Conservation (phyloP, 2,329 filamentous ascomycete species). For the Diaporthe sp. region DNA sequence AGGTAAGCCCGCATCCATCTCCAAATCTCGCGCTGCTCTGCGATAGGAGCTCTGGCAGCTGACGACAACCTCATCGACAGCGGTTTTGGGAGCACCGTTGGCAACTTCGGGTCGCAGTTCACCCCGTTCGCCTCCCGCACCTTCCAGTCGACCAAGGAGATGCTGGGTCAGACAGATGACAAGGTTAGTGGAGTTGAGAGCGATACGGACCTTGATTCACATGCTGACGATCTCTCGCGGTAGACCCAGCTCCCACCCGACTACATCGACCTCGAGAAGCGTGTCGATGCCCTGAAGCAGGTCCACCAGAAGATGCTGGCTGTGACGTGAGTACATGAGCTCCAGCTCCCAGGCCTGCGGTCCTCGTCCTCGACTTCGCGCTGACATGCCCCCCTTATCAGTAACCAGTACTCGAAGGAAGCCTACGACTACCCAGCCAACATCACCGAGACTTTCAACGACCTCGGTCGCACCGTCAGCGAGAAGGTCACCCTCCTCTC, state of each 20-base stretch:
- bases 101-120: conserved; percentile 76
- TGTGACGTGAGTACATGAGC: conserved; percentile 80
- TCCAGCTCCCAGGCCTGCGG: background rate
- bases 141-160: conserved; percentile 98
- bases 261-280: conserved; percentile 98
- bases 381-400: conserved; percentile 51
- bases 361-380: background rate
- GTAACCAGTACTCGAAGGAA: conserved; percentile 93
- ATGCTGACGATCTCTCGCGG: conserved; percentile 29
- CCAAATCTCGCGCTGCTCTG: conserved; percentile 33
- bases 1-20: conserved; percentile 55
- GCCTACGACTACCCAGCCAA: conserved; percentile 95
- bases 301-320: conserved; percentile 97
- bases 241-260: conserved; percentile 96
- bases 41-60: conserved; percentile 42
- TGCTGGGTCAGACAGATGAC: conserved; percentile 93
- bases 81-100: conserved; percentile 54
- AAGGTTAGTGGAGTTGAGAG: conserved; percentile 68
- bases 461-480: conserved; percentile 93
- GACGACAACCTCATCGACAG: conserved; percentile 48
- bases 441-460: conserved; percentile 97
- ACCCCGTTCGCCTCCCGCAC: conserved; percentile 94
- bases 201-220: background rate
- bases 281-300: conserved; percentile 95
- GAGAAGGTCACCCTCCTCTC: conserved; percentile 95